These are phyloP conservation scores for Ganoderma meredithae DNA, from an alignment of 1,284 basidiomycete species.

Conservation along the genomic window DNA sequence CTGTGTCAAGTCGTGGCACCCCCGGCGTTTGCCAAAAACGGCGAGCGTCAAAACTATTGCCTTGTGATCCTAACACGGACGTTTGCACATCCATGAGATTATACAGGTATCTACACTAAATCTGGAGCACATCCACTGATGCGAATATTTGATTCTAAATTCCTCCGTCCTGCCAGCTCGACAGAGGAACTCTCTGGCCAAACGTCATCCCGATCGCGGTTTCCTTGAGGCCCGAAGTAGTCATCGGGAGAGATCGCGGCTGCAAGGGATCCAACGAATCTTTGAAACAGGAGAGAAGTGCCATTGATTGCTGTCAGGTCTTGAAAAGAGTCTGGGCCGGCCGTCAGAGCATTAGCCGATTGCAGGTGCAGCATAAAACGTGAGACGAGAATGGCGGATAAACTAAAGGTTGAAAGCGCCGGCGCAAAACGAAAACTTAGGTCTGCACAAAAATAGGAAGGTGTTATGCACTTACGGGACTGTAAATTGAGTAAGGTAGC, in stretches of 20 bases:
- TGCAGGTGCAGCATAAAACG: slow-evolving; percentile 10
- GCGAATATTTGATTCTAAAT: neutral
- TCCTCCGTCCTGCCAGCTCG: neutral
- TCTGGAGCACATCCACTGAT: neutral
- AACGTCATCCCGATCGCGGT: neutral
- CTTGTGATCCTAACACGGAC: slow-evolving; percentile 24
- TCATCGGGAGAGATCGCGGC: neutral
- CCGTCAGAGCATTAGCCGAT: neutral
- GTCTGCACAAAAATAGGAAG: neutral
- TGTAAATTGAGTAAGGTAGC: slow-evolving; percentile 1
- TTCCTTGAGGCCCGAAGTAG: neutral
- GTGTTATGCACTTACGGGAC: neutral
- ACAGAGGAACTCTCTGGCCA: neutral
- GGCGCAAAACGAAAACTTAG: neutral
- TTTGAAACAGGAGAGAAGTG: neutral
- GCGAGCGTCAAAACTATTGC: slow-evolving; percentile 27
- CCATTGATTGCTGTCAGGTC: neutral
- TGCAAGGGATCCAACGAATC: neutral
- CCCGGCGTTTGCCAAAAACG: neutral
- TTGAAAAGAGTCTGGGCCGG: neutral
- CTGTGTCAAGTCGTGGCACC: neutral
- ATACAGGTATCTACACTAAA: neutral
- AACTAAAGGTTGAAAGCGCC: neutral
- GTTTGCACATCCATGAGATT: too few species aligned
- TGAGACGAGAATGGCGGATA: neutral